Percentiles rank a stretch among this genome's conserved stretches.
Evolutionary conservation across 1,284 basidiomycete species (phyloP).

Genomic region (Ganoderma sinense): DNA sequence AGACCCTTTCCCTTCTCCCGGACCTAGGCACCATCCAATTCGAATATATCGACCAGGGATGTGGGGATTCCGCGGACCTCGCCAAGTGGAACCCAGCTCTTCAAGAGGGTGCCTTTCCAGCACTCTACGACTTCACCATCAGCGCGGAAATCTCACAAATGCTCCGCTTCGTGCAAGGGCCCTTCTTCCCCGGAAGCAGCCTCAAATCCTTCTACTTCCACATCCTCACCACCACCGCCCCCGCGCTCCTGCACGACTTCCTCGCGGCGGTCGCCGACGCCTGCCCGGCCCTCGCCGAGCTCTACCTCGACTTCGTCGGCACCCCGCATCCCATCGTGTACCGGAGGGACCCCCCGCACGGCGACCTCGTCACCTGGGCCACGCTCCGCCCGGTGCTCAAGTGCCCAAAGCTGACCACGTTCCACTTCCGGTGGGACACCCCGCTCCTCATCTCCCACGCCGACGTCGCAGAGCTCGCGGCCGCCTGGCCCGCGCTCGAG

Average conservation of each 20-base stretch:
- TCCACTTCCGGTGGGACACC: conserved; percentile 61
- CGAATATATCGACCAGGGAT: conserved; percentile 52
- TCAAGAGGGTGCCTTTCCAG: conserved; percentile 58
- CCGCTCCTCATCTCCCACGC: conserved; percentile 55
- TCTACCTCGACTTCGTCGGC: conserved; percentile 44
- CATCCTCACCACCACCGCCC: conserved; percentile 46
- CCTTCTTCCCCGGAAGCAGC: conserved; percentile 54
- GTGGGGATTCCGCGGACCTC: conserved; percentile 52
- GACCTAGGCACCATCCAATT: conserved; percentile 58
- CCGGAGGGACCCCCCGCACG: conserved; percentile 19
- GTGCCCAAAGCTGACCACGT: conserved; percentile 51
- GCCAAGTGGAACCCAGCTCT: conserved; percentile 51
- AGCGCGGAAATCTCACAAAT: conserved; percentile 52
- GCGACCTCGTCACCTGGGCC: conserved; percentile 50
- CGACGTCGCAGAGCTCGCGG: conserved; percentile 58
- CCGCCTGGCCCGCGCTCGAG: conserved; percentile 57
- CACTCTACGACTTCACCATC: conserved; percentile 59
- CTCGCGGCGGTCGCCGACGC: conserved; percentile 51
- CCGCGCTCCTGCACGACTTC: conserved; percentile 50
- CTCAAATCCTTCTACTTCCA: conserved; percentile 48
- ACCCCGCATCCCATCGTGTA: conserved; percentile 19
- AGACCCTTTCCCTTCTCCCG: conserved; percentile 52
- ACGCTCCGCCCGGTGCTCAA: conserved; percentile 58
- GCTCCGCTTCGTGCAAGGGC: conserved; percentile 52
- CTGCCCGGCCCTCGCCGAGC: conserved; percentile 52